phyloP scores from a whole-genome alignment of 306 rosid genomes.

The Cicer bijugum region DNA sequence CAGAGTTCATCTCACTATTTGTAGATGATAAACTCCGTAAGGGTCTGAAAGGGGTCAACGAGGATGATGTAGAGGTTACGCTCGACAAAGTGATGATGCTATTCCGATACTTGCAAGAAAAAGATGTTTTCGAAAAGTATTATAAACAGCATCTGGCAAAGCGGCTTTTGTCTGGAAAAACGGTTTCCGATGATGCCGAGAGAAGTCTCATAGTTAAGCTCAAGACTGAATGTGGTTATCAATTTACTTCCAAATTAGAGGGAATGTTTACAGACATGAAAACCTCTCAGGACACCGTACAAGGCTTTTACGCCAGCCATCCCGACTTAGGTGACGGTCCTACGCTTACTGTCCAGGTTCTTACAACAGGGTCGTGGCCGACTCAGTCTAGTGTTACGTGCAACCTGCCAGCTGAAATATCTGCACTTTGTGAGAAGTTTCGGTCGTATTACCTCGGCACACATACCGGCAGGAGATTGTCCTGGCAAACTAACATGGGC shows the following conservation, averaged over 20 bases:
- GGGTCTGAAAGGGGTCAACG: constrained; percentile 92
- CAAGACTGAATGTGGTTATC: constrained; percentile 95
- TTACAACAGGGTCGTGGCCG: constrained; percentile 98
- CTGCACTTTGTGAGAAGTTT: constrained; percentile 81
- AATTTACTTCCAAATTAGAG: constrained; percentile 89
- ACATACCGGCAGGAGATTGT: constrained; percentile 86
- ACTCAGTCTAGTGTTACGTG: constrained; percentile 83
- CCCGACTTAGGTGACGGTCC: constrained; percentile 79
- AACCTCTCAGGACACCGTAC: constrained; percentile 90
- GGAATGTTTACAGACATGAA: constrained; percentile 98
- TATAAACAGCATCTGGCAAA: constrained; percentile 96
- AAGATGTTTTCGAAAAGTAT: constrained; percentile 89
- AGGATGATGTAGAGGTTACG: constrained; percentile 87
- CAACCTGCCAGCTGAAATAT: constrained; percentile 90
- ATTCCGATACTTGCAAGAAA: constrained; percentile 87
- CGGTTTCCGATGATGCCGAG: constrained; percentile 93
- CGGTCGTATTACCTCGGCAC: constrained; percentile 90
- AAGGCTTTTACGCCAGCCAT: constrained; percentile 74
- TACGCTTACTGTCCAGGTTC: constrained; percentile 84
- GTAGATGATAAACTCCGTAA: constrained; percentile 93
- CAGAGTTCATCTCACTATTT: constrained; percentile 86
- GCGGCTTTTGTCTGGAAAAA: constrained; percentile 90
- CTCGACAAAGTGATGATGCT: constrained; percentile 98
- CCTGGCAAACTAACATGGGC: constrained; percentile 98
- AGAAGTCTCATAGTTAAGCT: constrained; percentile 94